Evolutionary conservation across 2,329 filamentous ascomycete genomes (phyloP).

Genomic region (Sclerotinia borealis): DNA sequence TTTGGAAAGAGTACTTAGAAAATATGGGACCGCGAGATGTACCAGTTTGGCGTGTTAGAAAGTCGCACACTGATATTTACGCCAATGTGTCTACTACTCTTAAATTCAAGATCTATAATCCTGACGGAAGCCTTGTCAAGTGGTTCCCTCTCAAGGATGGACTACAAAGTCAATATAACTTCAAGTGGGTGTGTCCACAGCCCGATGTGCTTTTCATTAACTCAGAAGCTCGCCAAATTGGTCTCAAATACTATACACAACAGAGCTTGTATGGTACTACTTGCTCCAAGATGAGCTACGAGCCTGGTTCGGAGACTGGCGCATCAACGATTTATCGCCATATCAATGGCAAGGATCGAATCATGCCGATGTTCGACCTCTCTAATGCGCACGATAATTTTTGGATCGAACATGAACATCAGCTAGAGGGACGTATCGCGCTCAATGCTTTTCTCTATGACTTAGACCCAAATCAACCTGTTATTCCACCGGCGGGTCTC

Average conservation of each 20-base stretch:
- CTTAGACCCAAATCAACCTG: neutral
- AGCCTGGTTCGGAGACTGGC: neutral
- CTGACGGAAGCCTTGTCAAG: neutral
- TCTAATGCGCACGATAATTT: neutral
- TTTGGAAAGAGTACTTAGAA: neutral
- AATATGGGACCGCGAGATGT: neutral
- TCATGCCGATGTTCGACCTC: neutral
- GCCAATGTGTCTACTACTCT: neutral
- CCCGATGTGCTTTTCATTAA: neutral
- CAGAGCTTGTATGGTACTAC: neutral
- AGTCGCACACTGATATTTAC: neutral
- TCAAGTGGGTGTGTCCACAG: neutral
- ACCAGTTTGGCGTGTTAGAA: neutral
- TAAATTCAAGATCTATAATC: neutral
- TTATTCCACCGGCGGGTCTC: neutral
- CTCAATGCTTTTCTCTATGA: slow-evolving; percentile 1
- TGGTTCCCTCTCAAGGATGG: neutral
- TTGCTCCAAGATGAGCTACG: neutral
- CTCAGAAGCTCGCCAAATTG: neutral
- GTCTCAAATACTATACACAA: neutral
- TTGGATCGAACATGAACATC: neutral
- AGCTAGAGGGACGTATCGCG: neutral
- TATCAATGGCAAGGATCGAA: neutral
- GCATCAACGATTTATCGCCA: neutral
- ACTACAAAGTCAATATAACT: neutral